Evolutionary conservation across 1,284 basidiomycete species (phyloP), one percentile per base, ranked within the genome.

Genomic region (Stygiomarasmius scandens): DNA sequence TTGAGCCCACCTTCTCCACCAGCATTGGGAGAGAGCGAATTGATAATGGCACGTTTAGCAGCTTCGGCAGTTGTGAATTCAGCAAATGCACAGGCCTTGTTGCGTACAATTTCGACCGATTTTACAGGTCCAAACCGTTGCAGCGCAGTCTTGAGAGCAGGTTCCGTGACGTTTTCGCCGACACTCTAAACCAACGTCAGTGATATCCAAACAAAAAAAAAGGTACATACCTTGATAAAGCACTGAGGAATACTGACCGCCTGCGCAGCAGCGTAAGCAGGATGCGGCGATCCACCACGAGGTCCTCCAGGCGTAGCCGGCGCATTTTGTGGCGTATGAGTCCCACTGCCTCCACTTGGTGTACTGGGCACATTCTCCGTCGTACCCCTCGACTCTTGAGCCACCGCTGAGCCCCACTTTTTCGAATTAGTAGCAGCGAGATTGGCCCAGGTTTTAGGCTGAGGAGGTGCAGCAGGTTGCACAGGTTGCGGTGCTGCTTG

Each of bases 61-160:
- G 85, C 77, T 2, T 97, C 95, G 60, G 95, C 74, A 8, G 77
- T 78, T 36, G 72, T 74, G 76, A 96, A 99, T 73, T 98, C 96
- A 67, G 96, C 82, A 81, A 98, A 98, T 1, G 96, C 96, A 69
- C 95, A 98, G 0, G 92, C 93, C 74, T 95, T 96, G 70, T 68
- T 69, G 62, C 91, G 89, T 51, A 97, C 89, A 65, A 98, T 89
- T 73, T 98, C 95, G 49, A 95, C 76, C 51, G 95, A 93, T 73
- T 92, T 93, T 69, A 97, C 82, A 2, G 88, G 81, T 4, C 96
- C 96, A 72, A 98, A 98, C 48, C 87, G 86, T 34, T 79, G 77
- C 25, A 98, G 83, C 10, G 80, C 76, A 23, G 75, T 74, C 49
- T 74, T 78, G 32, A 98, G 81, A 1, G 83, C 77, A 19, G 74